phyloP scores from a whole-genome alignment of 192 early-diverging fungal species.

The Helicostylum pulchrum region DNA sequence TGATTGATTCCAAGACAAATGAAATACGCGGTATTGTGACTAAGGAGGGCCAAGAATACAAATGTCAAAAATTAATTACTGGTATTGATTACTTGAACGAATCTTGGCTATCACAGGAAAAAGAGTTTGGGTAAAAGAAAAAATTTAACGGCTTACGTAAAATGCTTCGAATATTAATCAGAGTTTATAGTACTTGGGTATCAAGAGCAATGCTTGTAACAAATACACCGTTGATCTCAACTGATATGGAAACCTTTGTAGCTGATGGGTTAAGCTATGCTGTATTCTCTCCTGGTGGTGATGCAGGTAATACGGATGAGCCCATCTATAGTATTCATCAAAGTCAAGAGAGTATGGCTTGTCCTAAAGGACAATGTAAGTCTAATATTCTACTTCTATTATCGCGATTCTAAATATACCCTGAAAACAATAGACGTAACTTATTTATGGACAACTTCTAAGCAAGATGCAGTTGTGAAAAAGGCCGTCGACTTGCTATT shows the following conservation, averaged over 20 bases:
- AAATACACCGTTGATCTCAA: background rate
- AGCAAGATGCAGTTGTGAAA: slow-evolving; percentile 16
- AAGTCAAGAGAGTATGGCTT: slow-evolving; percentile 25
- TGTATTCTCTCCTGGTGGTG: slow-evolving; percentile 21
- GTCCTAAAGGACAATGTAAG: slow-evolving; percentile 26
- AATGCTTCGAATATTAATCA: background rate
- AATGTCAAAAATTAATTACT: slow-evolving; percentile 49
- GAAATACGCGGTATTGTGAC: slow-evolving; percentile 41
- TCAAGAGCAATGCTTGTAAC: slow-evolving; percentile 19
- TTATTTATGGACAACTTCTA: slow-evolving; percentile 34
- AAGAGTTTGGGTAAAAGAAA: slow-evolving; percentile 28
- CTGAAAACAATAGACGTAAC: slow-evolving; percentile 35
- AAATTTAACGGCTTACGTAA: background rate
- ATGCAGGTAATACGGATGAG: background rate
- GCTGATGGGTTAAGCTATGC: slow-evolving; percentile 10
- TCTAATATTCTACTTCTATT: background rate
- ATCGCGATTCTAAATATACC: background rate
- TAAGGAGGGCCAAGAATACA: slow-evolving; percentile 38
- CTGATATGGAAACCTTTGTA: slow-evolving; percentile 9
- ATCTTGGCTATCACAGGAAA: slow-evolving; percentile 34
- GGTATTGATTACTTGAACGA: slow-evolving; percentile 50
- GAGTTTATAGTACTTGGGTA: slow-evolving; percentile 1
- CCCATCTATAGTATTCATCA: slow-evolving; percentile 9
- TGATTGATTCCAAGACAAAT: slow-evolving; percentile 39
- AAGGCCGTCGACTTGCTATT: slow-evolving; percentile 3